Evolutionary conservation across 345 rosid genomes (phyloP).

Genomic region (Arabis alpina): DNA sequence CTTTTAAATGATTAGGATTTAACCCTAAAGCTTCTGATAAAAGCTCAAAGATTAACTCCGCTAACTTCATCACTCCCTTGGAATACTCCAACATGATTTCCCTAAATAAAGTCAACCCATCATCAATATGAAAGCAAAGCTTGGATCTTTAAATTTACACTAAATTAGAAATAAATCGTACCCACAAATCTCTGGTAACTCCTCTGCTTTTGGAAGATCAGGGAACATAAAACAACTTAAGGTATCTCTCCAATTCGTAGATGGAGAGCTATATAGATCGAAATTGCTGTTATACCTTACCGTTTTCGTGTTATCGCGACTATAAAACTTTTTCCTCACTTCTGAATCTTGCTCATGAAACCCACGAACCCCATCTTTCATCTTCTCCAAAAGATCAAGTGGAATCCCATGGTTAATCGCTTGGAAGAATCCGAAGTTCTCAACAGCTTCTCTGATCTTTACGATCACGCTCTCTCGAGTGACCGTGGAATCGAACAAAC

Average conservation of each 20-base stretch:
- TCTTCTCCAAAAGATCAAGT: slow-evolving; percentile 19
- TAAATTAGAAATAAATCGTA: neutral
- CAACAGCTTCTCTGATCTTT: slow-evolving; percentile 31
- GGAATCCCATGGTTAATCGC: slow-evolving; percentile 40
- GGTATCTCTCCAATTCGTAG: slow-evolving; percentile 52
- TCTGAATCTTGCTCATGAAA: slow-evolving; percentile 44
- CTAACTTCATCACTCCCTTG: slow-evolving; percentile 43
- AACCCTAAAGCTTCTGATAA: slow-evolving; percentile 65
- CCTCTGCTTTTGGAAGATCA: slow-evolving; percentile 40
- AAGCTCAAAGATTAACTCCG: slow-evolving; percentile 46
- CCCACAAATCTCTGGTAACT: slow-evolving; percentile 49
- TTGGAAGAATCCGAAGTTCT: slow-evolving; percentile 37
- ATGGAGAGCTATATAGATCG: slow-evolving; percentile 41
- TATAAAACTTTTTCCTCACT: slow-evolving; percentile 25
- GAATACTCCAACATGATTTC: slow-evolving; percentile 51
- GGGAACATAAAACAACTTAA: slow-evolving; percentile 37
- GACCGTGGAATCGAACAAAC: slow-evolving; percentile 2
- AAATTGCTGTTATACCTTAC: slow-evolving; percentile 30
- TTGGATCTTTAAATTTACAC: neutral
- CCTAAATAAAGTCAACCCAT: slow-evolving; percentile 34
- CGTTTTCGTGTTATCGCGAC: slow-evolving; percentile 15
- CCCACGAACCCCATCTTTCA: slow-evolving; percentile 23
- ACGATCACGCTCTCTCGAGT: neutral
- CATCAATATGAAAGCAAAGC: neutral
- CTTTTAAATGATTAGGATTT: slow-evolving; percentile 43